Base-by-base conservation (phyloP, 2,329 filamentous ascomycete genomes). In the Amauroascus niger region DNA sequence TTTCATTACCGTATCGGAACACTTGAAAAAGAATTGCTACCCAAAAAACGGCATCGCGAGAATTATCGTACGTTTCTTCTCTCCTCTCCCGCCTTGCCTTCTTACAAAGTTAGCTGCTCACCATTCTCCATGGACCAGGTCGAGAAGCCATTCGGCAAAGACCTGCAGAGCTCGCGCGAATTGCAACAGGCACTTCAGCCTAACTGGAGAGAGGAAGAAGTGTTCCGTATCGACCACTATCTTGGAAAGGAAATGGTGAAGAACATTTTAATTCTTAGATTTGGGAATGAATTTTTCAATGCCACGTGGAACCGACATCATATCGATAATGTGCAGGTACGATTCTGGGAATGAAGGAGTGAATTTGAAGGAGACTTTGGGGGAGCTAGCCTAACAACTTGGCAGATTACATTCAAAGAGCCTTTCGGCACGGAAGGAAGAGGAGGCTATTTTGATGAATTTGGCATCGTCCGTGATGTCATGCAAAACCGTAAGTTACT, bases 211-310 rank as follows among this genome's bases (percentile, higher is more conserved):
- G 94, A 98, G 74, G 91, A 97, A 52, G 93, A 98, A 76, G 84
- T 98, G 62, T 98, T 94, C 83, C 89, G 93, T 68, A 98, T 98
- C 66, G 93, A 98, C 71, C 93, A 98, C 76, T 98, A 98, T 73
- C 82, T 98, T 46, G 94, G 94, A 65, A 98, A 98, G 80, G 93
- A 98, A 76, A 98, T 98, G 93, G 93, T 98, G 66, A 98, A 98
- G 83, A 98, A 98, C 76, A 94, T 98, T 63, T 80, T 98, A 61
- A 96, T 98, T 63, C 81, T 98, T 62, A 83, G 94, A 69, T 98
- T 98, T 69, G 94, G 93, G 64, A 98, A 98, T 77, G 90, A 95
- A 62, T 98, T 98, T 80, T 87, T 98, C 64, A 90, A 90, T 61
- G 91, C 93, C 41, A 98, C 91, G 56, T 98, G 93, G 93, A 98